Evolutionary conservation across 805 yeast species (phyloP).

Genomic region (Metschnikowia arizonensis): DNA sequence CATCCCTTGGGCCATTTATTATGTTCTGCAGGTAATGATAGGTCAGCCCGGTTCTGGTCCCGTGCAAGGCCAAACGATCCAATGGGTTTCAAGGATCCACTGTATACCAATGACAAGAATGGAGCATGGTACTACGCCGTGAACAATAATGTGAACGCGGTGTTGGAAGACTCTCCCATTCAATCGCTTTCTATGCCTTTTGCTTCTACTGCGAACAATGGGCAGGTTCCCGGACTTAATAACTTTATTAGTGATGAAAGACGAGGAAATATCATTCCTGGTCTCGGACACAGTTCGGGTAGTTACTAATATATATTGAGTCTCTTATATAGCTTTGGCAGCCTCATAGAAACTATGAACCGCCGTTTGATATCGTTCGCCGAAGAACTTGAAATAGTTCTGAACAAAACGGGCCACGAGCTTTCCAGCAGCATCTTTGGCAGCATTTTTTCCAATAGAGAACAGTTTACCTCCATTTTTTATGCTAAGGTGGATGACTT

Average conservation of each 20-base stretch:
- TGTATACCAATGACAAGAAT: conserved; percentile 62
- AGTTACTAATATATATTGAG: not conserved
- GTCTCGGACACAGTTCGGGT: conserved; percentile 5
- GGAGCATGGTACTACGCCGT: conserved; percentile 55
- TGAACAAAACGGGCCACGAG: conserved; percentile 13
- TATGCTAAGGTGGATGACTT: conserved; percentile 12
- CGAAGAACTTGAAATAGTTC: conserved; percentile 17
- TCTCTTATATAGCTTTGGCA: conserved; percentile 1
- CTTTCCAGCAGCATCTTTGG: conserved; percentile 6
- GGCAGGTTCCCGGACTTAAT: conserved; percentile 17
- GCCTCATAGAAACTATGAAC: conserved; percentile 14
- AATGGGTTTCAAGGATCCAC: conserved; percentile 72
- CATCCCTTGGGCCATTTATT: conserved; percentile 93
- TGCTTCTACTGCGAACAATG: conserved; percentile 1
- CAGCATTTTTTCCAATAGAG: not conserved
- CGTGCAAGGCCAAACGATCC: conserved; percentile 90
- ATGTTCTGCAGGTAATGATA: conserved; percentile 90
- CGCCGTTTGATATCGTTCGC: conserved; percentile 17
- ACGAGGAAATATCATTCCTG: conserved; percentile 11
- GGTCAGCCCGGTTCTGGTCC: conserved; percentile 91
- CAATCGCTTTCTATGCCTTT: not conserved
- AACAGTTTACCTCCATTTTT: conserved; percentile 13
- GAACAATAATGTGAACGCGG: conserved; percentile 43
- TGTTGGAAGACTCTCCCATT: conserved; percentile 18
- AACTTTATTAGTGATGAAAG: conserved; percentile 8